phyloP scores from a whole-genome alignment of 768 basidiomycete species.

The Amylocystis lapponica region DNA sequence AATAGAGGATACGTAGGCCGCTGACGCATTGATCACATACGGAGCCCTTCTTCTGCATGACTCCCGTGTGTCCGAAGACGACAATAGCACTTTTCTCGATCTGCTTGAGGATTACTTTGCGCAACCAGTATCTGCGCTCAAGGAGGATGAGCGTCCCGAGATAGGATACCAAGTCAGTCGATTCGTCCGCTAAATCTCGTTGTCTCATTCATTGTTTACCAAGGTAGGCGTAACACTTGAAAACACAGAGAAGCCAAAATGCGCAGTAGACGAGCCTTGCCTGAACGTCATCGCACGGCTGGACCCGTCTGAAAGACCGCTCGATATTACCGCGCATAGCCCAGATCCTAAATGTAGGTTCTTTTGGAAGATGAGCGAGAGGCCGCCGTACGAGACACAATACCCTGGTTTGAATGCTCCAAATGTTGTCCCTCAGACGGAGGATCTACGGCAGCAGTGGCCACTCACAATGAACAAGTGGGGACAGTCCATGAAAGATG shows the following conservation, averaged over 20 bases:
- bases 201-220: not conserved
- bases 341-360: constrained; percentile 96
- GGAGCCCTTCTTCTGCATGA: constrained; percentile 87
- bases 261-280: constrained; percentile 80
- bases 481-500: constrained; percentile 83
- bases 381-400: constrained; percentile 69
- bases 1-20: constrained; percentile 44
- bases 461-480: constrained; percentile 71
- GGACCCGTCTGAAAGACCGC: constrained; percentile 72
- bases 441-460: constrained; percentile 58
- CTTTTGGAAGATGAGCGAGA: constrained; percentile 80
- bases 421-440: constrained; percentile 74
- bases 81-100: constrained; percentile 81
- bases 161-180: constrained; percentile 80
- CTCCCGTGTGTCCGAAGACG: constrained; percentile 74
- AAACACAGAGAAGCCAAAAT: constrained; percentile 90
- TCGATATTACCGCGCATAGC: constrained; percentile 74
- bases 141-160: constrained; percentile 79
- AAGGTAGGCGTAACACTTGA: constrained; percentile 88
- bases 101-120: constrained; percentile 91
- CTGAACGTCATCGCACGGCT: constrained; percentile 71
- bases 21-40: constrained; percentile 74
- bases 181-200: not conserved
- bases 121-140: constrained; percentile 55
- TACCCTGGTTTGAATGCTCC: constrained; percentile 75